Base-by-base conservation (phyloP, 2,329 filamentous ascomycete species). In the Fusarium setosum region DNA sequence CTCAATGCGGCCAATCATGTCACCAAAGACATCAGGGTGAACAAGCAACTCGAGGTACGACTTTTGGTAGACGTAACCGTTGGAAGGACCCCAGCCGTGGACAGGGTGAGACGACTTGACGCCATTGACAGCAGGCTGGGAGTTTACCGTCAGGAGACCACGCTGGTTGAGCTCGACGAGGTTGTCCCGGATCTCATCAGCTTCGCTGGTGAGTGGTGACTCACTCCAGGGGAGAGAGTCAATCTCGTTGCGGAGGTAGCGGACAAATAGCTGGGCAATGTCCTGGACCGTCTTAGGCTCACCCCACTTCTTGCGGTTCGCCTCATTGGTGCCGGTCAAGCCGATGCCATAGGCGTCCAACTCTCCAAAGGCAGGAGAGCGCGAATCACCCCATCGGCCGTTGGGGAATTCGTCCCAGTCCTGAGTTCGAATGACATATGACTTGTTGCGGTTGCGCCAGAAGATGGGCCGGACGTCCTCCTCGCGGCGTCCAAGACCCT, bases 371-470 rank as follows among this genome's bases (percentile, higher is more conserved):
- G 96, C 96, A 62, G 96, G 96, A 59, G 95, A 98, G 67, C 96
- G 88, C 51, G 94, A 95, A 79, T 99, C 96, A 80, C 96, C 96
- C 96, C 96, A 99, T 78, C 96, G 92, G 44, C 96, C 96, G 83
- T 99, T 99, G 56, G 96, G 96, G 73, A 97, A 99, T 78, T 99
- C 96, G 73, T 99, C 96, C 96, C 96, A 99, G 71, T 97, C 95
- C 76, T 97, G 94, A 1, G 96, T 99, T 55, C 96, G 93, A 56
- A 93, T 90, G 55, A 99, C 90, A 73, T 99, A 99, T 5, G 94
- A 97, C 75, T 96, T 94, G 80, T 97, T 96, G 59, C 96, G 89
- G 81, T 98, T 97, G 72, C 95, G 90, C 96, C 96, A 99, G 86
- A 99, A 99, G 70, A 99, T 97, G 31, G 96, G 96, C 52, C 96